Percentiles rank a stretch among this genome's conserved stretches.
These are phyloP conservation scores for Smittium culicis DNA, from an alignment of 371 early-diverging fungal genomes.

Conservation along the genomic window DNA sequence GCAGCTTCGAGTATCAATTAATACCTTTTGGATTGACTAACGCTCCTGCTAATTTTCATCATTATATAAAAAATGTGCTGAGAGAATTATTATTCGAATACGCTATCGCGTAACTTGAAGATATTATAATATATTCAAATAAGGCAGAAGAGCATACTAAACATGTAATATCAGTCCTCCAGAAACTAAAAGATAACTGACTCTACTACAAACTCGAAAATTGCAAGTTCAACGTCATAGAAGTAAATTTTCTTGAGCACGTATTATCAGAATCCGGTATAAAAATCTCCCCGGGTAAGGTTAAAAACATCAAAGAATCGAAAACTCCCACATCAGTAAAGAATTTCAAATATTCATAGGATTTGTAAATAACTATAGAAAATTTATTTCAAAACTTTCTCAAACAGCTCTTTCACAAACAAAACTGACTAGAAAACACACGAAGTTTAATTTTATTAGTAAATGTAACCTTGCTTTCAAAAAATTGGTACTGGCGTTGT, in stretches of 20 bases:
- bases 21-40: constrained; percentile 31
- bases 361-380: constrained; percentile 36
- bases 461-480: constrained; percentile 28
- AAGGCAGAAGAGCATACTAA: constrained; percentile 16
- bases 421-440: constrained; percentile 25
- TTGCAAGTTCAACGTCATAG: constrained; percentile 27
- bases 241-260: constrained; percentile 35
- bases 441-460: constrained; percentile 23
- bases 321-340: constrained; percentile 20
- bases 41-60: constrained; percentile 10
- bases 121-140: constrained; percentile 31
- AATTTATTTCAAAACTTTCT: constrained; percentile 31
- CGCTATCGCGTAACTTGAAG: constrained; percentile 26
- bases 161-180: constrained; percentile 22
- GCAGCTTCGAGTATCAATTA: constrained; percentile 26
- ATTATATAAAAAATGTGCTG: constrained; percentile 5
- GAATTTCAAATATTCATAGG: constrained; percentile 40
- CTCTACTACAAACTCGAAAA: constrained; percentile 30
- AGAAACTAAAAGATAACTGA: constrained; percentile 17
- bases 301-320: constrained; percentile 28
- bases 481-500: constrained; percentile 26
- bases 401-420: constrained; percentile 29
- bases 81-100: constrained; percentile 6
- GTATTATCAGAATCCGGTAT: constrained; percentile 20
- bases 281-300: constrained; percentile 21